Evolutionary conservation across 768 basidiomycete species (phyloP), one percentile per base, ranked within the genome.

Genomic region (Xerocomellus intermedius): DNA sequence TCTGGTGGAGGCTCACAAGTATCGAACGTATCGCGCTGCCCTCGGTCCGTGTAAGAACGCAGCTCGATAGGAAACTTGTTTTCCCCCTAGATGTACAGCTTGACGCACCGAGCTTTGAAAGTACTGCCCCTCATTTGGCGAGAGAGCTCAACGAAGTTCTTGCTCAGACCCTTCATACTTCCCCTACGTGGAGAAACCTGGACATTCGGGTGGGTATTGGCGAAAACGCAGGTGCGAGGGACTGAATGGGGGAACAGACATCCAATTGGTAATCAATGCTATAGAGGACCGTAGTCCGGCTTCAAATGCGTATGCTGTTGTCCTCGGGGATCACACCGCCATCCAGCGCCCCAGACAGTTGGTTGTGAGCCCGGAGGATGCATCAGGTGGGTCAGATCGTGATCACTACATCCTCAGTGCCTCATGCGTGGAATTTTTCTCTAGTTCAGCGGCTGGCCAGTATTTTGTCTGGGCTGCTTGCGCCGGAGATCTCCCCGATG

Each of bases 1-100:
- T 92, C 46, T 99, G 97, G 97, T 98, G 94, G 93, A 79, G 77
- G 48, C 86, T 89, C 26, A 98, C 97, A 5, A 90, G 89, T 59
- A 96, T 98, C 28, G 82, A 94, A 65, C 83, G 95, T 26, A 77
- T 89, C 16, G 75, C 86, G 0, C 75, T 97, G 13, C 92, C 95
- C 2, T 74, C 78, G 8, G 70, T 73, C 41, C 79, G 82, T 21
- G 85, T 94, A 33, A 69, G 69, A 38, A 75, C 78, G 7, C 78
- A 85, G 61, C 75, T 80, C 41, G 69, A 72, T 44, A 76, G 74
- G 55, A 67, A 72, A 37, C 73, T 83, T 21, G 53, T 63, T 21
- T 74, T 85, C 48, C 82, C 84, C 9, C 46, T 73, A 30, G 41
- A 62, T 13, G 68, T 85, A 47, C 71, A 64, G 33, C 68, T 85